Base-by-base conservation (phyloP, 345 rosid species). In the Stellera chamaejasme region DNA sequence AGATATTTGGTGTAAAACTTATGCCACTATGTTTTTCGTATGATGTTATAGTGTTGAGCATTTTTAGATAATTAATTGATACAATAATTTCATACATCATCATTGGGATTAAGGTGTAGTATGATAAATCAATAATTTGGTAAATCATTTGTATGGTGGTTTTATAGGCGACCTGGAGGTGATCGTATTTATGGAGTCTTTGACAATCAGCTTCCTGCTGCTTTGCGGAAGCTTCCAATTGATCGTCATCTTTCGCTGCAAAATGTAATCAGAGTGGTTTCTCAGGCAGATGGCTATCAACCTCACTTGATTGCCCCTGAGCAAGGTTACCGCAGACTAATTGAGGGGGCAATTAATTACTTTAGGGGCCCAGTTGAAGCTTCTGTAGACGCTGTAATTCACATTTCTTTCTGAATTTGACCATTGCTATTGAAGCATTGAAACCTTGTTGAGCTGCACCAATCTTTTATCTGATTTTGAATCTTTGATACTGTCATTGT, bases 301-400 rank as follows among this genome's bases (percentile, higher is more conserved):
- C 96, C 89, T 53, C 96, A 87, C 74, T 72, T 87, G 72, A 80
- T 87, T 56, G 91, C 96, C 12, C 96, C 96, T 4, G 96, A 87
- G 64, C 96, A 87, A 66, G 96, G 91, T 55, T 87, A 87, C 64
- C 68, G 91, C 26, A 84, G 91, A 39, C 72, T 87, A 4, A 82
- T 87, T 41, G 96, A 87, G 60, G 76, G 88, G 8, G 64, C 96
- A 0, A 52, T 87, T 9, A 69, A 73, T 51, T 87, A 76, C 80
- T 87, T 87, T 54, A 74, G 91, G 75, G 96, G 89, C 61, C 96
- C 96, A 62, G 82, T 91, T 1, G 96, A 87, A 73, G 91, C 96
- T 66, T 84, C 96, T 10, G 91, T 80, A 5, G 96, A 87, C 67
- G 91, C 96, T 67, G 96, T 84, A 82, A 67, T 87, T 68, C 39